Evolutionary conservation across 1,284 basidiomycete species (phyloP), one percentile per base, ranked within the genome.

Genomic region (Neonothopanus nambi): DNA sequence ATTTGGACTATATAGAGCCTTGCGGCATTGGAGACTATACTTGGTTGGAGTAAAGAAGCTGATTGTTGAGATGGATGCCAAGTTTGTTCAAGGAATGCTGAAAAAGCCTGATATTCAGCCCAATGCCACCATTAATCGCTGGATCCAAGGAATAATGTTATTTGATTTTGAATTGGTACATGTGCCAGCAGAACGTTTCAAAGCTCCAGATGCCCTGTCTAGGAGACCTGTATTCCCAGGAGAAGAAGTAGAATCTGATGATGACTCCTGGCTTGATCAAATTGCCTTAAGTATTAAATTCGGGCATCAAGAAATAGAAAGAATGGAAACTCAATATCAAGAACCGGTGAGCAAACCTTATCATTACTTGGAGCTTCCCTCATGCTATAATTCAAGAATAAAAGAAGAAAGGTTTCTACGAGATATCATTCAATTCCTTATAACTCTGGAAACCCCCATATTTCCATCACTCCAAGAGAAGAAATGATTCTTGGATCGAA

Each of bases 401-500:
- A 15, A n/a, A 12, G 18, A 47, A 15, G 44, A 47, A 46, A 9
- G 11, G 33, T 35, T 20, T 5, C 20, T 47, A 3, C 4, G 12
- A 6, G 20, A 46, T 23, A 17, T 46, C 26, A 5, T 38, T 38
- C 24, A 53, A 11, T 33, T 48, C n/a, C 33, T 48, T 18, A 17
- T 15, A 3, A 48, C 33, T 9, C 17, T 48, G 15, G 33, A 48
- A 21, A 39, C 15, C 20, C 37, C 51, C 36, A 1, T 46, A 30
- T 20, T 46, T 17, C 8, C 23, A 7, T 48, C 30, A 6, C 17
- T 12, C 6, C 36, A 49, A 24, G 37, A 17, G 11, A 48, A 49
- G 24, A 51, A 62, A 21, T 50, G 57, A 0, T 59, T 65, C 20
- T 15, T 49, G 12, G 15, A 46, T 12, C 5, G 4, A 5, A 21